Evolutionary conservation across 2,329 filamentous ascomycete genomes (phyloP), one percentile per base, ranked within the genome.

Genomic region (Hirsutella thompsonii): DNA sequence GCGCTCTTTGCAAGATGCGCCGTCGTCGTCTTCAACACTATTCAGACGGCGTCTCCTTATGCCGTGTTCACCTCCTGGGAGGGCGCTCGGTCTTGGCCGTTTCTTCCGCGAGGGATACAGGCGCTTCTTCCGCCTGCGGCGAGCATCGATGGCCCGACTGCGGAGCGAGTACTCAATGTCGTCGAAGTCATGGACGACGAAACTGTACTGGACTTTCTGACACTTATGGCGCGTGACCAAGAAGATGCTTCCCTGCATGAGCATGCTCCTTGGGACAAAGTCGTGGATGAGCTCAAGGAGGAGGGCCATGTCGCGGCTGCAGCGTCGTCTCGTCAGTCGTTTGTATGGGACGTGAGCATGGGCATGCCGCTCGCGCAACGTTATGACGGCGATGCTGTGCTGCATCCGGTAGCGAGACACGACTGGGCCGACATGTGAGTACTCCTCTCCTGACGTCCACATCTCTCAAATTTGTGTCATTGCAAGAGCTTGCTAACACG

Each of bases 371-470:
- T 48, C 5, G 46, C 47, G 0, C 45, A 42, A 6, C 46, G 44
- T 1, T 40, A 43, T 6, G 46, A 47, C 2, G 47, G 44, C 14
- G 55, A 54, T 30, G 42, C 48, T 29, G 40, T 38, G 5, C 42
- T 63, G 32, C 50, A 58, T 28, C 54, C 58, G 2, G 43, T 60
- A 9, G 49, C 50, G 19, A 49, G 61, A 5, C 55, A 59, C 36
- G 59, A 62, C 51, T 63, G 60, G 61, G 48, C 59, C 21, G 61
- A 63, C 36, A 58, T 56, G 60, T 63, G 46, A 55, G 58, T 47
- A 20, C 6, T 8, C 8, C 16, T 8, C 20, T 10, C 20, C 16
- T 9, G 8, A n/a, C 32, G 16, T 11, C 29, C 4, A 3, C 8
- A 4, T 32, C 29, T 6, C 29, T 32, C 29, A n/a, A 5, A 11